Evolutionary conservation across 805 yeast genomes (phyloP).

Genomic region (Ogataea dorogensis): DNA sequence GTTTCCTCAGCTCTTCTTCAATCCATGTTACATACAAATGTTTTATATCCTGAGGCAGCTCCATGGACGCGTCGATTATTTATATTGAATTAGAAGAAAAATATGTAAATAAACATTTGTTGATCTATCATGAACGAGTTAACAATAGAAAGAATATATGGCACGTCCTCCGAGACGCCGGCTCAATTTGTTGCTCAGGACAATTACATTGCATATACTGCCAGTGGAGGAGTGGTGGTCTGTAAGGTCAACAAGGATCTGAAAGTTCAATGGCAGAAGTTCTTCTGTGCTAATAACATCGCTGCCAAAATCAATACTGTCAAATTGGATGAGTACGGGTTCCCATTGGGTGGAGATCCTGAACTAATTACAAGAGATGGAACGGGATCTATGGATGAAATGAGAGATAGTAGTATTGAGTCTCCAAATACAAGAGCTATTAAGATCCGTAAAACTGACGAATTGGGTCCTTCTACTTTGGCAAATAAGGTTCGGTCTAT

Average conservation of each 20-base stretch:
- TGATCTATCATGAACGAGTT: conserved; percentile 20
- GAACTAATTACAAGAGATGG: conserved; percentile 28
- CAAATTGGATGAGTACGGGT: conserved; percentile 37
- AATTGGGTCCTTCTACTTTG: conserved; percentile 19
- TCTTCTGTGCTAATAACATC: conserved; percentile 48
- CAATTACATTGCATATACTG: conserved; percentile 49
- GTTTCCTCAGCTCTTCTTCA: conserved; percentile 47
- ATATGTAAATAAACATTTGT: conserved; percentile 11
- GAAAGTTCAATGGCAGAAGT: conserved; percentile 38
- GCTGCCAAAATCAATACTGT: conserved; percentile 3
- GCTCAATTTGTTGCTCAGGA: conserved; percentile 41
- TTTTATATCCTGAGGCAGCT: conserved; percentile 47
- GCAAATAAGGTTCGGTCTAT: conserved; percentile 48
- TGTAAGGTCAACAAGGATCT: conserved; percentile 31
- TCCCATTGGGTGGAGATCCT: conserved; percentile 32
- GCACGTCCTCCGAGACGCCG: conserved; percentile 45
- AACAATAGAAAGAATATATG: conserved; percentile 36
- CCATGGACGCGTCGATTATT: conserved; percentile 31
- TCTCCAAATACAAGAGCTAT: conserved; percentile 10
- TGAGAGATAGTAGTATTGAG: conserved; percentile 8
- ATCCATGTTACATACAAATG: conserved; percentile 57
- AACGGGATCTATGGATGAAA: conserved; percentile 9
- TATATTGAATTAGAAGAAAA: conserved; percentile 1
- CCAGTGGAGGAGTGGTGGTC: conserved; percentile 61
- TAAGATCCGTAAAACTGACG: conserved; percentile 22